phyloP scores from a whole-genome alignment of 768 basidiomycete species.

The Leccinum disarticulatum region DNA sequence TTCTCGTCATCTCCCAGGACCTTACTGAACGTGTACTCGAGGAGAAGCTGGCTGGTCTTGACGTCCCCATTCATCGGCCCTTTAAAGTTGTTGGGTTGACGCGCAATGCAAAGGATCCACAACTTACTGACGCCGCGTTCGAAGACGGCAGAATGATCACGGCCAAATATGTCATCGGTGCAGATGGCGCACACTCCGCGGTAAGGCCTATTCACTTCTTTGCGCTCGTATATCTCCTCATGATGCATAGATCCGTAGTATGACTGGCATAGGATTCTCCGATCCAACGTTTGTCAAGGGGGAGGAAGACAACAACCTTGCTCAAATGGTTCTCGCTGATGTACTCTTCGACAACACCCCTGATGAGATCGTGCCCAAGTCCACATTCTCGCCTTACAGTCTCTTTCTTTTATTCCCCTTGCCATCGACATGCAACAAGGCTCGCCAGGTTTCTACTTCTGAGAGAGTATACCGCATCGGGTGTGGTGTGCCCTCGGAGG shows the following conservation, averaged over 20 bases:
- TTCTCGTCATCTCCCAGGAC: slow-evolving; percentile 43
- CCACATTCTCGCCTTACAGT: slow-evolving; percentile 29
- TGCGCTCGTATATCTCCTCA: background rate
- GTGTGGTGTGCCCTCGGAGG: slow-evolving; percentile 36
- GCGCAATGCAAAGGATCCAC: slow-evolving; percentile 26
- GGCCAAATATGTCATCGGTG: slow-evolving; percentile 49
- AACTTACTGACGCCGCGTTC: slow-evolving; percentile 42
- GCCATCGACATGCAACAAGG: slow-evolving; percentile 29
- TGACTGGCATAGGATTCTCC: slow-evolving; percentile 41
- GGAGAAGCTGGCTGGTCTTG: slow-evolving; percentile 32
- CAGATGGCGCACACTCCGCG: slow-evolving; percentile 49
- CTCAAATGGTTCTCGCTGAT: slow-evolving; percentile 49
- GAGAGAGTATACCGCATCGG: slow-evolving; percentile 40
- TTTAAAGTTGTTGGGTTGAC: slow-evolving; percentile 41
- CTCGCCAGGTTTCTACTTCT: slow-evolving; percentile 6
- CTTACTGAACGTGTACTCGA: slow-evolving; percentile 43
- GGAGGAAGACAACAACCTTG: slow-evolving; percentile 29
- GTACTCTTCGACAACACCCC: slow-evolving; percentile 33
- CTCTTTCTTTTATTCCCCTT: slow-evolving; percentile 40
- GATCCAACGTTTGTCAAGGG: slow-evolving; percentile 39
- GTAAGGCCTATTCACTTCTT: slow-evolving; percentile 29
- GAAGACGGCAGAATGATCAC: slow-evolving; percentile 45
- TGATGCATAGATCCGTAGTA: slow-evolving; percentile 39
- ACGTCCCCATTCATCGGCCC: slow-evolving; percentile 37
- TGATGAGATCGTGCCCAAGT: slow-evolving; percentile 8